phyloP scores from a whole-genome alignment of 768 basidiomycete genomes.

The Suillus tomentosus region DNA sequence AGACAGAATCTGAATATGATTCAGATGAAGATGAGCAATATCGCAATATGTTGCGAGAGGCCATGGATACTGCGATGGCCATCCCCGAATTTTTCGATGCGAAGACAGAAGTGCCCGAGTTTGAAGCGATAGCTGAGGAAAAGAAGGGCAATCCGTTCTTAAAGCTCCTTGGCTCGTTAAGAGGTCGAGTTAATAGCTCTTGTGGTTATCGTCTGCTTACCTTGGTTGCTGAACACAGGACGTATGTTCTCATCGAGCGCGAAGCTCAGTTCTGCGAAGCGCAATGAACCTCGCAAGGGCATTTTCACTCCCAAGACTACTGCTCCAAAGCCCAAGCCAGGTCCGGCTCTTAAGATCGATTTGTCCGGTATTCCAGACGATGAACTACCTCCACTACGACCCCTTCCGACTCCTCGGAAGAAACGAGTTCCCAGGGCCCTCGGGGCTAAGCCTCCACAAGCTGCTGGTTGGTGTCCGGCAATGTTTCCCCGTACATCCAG shows the following conservation, averaged over 20 bases:
- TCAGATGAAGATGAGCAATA: slow-evolving; percentile 71
- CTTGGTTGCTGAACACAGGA: slow-evolving; percentile 39
- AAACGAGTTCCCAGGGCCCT: slow-evolving; percentile 8
- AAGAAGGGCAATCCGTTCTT: slow-evolving; percentile 77
- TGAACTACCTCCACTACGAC: slow-evolving; percentile 15
- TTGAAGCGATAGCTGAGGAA: slow-evolving; percentile 46
- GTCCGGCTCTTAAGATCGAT: slow-evolving; percentile 13
- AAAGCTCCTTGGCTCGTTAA: slow-evolving; percentile 70
- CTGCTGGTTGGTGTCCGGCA: slow-evolving; percentile 16
- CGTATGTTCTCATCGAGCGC: slow-evolving; percentile 60
- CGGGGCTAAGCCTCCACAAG: not conserved
- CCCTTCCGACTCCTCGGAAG: slow-evolving; percentile 16
- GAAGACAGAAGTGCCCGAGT: slow-evolving; percentile 45
- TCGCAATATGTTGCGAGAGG: slow-evolving; percentile 62
- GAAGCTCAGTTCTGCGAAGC: slow-evolving; percentile 42
- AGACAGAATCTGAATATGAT: slow-evolving; percentile 54
- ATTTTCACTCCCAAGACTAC: slow-evolving; percentile 21
- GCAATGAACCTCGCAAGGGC: slow-evolving; percentile 36
- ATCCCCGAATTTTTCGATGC: slow-evolving; percentile 60
- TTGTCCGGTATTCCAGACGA: slow-evolving; percentile 12
- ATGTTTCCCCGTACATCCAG: not conserved
- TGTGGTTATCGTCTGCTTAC: slow-evolving; percentile 5
- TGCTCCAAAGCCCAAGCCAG: slow-evolving; percentile 13
- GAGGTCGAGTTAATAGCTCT: slow-evolving; percentile 47
- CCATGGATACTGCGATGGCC: slow-evolving; percentile 68